Base-by-base conservation (phyloP, 2,329 filamentous ascomycete genomes). In the Stagonosporopsis chrysanthemi region DNA sequence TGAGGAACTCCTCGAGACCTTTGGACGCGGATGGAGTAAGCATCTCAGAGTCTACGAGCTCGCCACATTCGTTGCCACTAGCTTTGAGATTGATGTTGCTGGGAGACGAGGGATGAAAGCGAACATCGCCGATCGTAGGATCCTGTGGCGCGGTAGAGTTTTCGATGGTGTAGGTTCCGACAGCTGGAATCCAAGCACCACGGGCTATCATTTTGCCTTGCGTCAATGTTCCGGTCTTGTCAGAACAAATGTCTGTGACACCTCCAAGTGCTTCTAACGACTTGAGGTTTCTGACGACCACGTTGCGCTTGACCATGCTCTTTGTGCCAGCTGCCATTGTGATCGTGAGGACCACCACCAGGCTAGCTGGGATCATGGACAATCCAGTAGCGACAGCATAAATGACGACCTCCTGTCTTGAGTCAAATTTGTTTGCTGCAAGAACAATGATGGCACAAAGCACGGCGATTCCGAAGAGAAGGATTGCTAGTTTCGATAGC, bases 141-240 rank as follows among this genome's bases (percentile, higher is more conserved):
- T 78, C 70, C 17, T 69, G 64, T 1, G 74, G 72, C 2, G 74
- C 71, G 1, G 71, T 70, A 0, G 72, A 73, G 35, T 68, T 68
- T 36, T 73, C 72, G 28, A 78, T 68, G 2, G 74, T 72, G 55
- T 77, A 77, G 0, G 74, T 76, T 14, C 75, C 75, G 8, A 69
- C 65, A 0, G 67, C 70, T 1, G 75, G 75, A 3, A 78, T 69
- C 75, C 75, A 78, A 3, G 69, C 74, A 50, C 72, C 72, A 45
- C 71, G 71, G 17, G 74, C 75, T 7, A 75, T 78, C 77, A 79
- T 79, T 65, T 77, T 77, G 62, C 78, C 78, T 53, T 66, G 74
- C 42, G 71, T 76, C 6, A 75, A 54, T 9, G 73, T 76, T 9
- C 73, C 73, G 4, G 73, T 76, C 64, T 76, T 76, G 58, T 76